Base-by-base conservation (phyloP, 2,329 filamentous ascomycete species). In the Penicillium glabrum region DNA sequence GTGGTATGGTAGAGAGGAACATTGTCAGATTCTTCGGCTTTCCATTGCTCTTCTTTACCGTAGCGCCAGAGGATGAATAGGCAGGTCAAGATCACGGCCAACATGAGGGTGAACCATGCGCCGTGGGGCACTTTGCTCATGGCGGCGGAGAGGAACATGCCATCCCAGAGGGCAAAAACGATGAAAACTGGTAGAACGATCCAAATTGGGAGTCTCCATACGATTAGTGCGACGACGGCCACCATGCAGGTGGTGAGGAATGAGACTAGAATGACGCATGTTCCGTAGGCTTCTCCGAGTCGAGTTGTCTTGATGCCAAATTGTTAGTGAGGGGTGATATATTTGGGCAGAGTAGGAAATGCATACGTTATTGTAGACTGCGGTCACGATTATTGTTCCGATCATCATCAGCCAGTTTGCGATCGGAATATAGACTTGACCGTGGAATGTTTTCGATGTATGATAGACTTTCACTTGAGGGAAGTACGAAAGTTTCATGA, bases 171-270 rank as follows among this genome's bases (percentile, higher is more conserved):
- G n/a, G 82, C 84, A 59, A 92, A 87, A 21, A 84, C 70, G 0
- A 90, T 75, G 75, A 85, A 90, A 1, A 55, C 33, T 1, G 52
- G 56, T 1, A 85, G 67, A 8, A 92, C 86, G n/a, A 87, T 62
- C 51, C 80, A 79, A 1, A 84, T 76, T 2, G 83, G 82, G 26
- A 89, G 71, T 21, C 83, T 80, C 89, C 89, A 93, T 39, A 91
- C 86, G 37, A 92, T 79, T 2, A 92, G 79, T 0, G 89, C 86
- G 1, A 89, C 87, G 1, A 93, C 76, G 0, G 87, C 83, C 1
- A 91, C 86, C 81, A 93, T 86, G 70, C 83, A 88, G 0, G 89
- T 92, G 53, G 88, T 88, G 67, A 93, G 86, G 69, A 92, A 90
- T 0, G 89, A 90, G 44, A 92, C 89, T 48, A 90, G 84, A 64